A percentile compares a stretch with the other conserved stretches of the same genome.
Evolutionary conservation across 768 basidiomycete species (phyloP).

Genomic region (Pholiota molesta): DNA sequence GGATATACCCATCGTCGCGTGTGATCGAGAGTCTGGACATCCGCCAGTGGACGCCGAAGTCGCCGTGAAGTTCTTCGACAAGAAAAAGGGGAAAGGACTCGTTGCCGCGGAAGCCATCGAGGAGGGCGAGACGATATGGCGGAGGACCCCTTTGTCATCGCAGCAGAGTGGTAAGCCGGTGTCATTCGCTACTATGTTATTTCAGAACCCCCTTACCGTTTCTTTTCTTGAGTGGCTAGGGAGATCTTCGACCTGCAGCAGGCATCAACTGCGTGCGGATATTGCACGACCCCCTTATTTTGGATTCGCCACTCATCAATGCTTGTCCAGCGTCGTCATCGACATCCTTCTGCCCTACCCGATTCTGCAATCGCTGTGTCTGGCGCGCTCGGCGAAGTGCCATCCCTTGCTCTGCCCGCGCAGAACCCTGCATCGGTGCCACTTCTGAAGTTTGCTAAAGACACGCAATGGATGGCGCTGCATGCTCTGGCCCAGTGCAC

Average conservation of each 20-base stretch:
- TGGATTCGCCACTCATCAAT: constrained; percentile 47
- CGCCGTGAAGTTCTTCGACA: constrained; percentile 67
- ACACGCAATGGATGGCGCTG: constrained; percentile 73
- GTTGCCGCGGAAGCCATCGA: constrained; percentile 69
- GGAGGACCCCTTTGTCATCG: constrained; percentile 82
- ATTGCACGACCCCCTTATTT: constrained; percentile 71
- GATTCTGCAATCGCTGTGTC: constrained; percentile 85
- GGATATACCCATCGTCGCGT: constrained; percentile 60
- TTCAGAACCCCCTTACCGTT: constrained; percentile 1
- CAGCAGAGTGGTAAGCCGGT: constrained; percentile 71
- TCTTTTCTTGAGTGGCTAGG: constrained; percentile 44
- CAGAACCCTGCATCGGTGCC: constrained; percentile 72
- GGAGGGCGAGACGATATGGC: constrained; percentile 80
- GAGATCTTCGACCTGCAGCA: constrained; percentile 75
- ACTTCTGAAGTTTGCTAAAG: constrained; percentile 61
- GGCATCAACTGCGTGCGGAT: constrained; percentile 62
- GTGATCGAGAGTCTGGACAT: constrained; percentile 68
- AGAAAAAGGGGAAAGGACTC: constrained; percentile 81
- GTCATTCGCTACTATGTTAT: no score
- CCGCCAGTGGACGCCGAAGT: constrained; percentile 61
- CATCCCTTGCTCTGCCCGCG: constrained; percentile 74
- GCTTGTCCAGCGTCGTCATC: constrained; percentile 52
- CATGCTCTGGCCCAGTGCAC: constrained; percentile 74
- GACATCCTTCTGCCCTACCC: constrained; percentile 53
- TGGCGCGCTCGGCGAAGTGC: constrained; percentile 59